Conservation (phyloP, 192 early-diverging fungal species). For the Borealophlyctis nickersoniae region DNA sequence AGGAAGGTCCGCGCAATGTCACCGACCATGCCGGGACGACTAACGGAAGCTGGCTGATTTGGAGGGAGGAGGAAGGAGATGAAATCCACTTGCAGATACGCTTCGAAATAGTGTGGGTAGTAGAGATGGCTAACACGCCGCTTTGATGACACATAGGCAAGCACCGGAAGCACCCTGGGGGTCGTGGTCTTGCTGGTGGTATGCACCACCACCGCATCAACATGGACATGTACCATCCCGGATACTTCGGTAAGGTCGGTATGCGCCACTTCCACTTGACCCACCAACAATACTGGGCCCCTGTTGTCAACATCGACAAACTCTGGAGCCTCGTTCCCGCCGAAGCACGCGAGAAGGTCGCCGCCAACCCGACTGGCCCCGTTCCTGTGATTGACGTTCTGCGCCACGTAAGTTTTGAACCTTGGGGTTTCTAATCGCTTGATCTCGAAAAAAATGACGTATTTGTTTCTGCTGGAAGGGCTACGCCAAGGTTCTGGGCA, state of each 20-base stretch:
- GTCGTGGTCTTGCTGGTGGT: conserved; percentile 99
- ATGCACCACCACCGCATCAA: conserved; percentile 99
- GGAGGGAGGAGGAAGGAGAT: neutral
- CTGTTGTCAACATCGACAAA: conserved; percentile 90
- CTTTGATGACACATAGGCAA: conserved; percentile 60
- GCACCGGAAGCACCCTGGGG: conserved; percentile 99
- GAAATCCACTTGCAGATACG: neutral
- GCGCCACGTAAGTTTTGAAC: conserved; percentile 41
- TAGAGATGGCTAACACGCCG: neutral
- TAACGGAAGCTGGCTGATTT: neutral
- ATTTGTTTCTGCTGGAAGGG: conserved; percentile 46
- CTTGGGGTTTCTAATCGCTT: neutral
- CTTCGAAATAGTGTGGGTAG: no score
- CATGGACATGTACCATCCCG: conserved; percentile 99
- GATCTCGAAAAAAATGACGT: neutral
- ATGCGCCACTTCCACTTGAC: conserved; percentile 99
- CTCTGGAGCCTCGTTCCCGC: conserved; percentile 88
- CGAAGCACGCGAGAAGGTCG: conserved; percentile 77
- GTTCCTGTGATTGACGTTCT: conserved; percentile 92
- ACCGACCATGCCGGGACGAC: no score
- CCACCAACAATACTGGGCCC: conserved; percentile 79
- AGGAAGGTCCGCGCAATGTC: no score
- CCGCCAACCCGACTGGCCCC: conserved; percentile 74
- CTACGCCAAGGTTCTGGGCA: conserved; percentile 94
- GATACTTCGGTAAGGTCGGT: conserved; percentile 99